phyloP scores from a whole-genome alignment of 352 stramenopile species.

The Blastocystis sp. region DNA sequence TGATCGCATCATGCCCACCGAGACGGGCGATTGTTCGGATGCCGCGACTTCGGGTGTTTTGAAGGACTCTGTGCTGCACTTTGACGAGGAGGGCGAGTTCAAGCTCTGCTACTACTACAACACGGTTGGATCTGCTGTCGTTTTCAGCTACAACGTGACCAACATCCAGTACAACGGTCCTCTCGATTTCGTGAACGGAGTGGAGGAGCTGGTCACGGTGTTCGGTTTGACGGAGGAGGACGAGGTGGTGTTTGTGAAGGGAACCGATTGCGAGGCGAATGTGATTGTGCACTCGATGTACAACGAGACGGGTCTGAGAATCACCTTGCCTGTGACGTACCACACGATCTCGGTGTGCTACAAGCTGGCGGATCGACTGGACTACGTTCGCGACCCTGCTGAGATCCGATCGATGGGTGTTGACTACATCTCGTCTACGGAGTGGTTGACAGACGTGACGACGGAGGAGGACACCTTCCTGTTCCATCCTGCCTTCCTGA shows the following conservation, averaged over 20 bases:
- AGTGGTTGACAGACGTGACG: slow-evolving; percentile 21
- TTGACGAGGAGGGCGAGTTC: slow-evolving; percentile 3
- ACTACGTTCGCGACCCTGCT: neutral
- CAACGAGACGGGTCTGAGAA: neutral
- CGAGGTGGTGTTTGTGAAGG: neutral
- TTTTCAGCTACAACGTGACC: neutral
- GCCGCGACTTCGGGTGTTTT: neutral
- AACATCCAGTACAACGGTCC: slow-evolving; percentile 11
- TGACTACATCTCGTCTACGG: slow-evolving; percentile 16
- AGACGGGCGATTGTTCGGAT: neutral
- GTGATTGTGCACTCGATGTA: neutral
- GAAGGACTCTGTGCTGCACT: neutral
- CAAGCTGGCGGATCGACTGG: neutral
- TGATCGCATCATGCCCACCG: slow-evolving; percentile 1
- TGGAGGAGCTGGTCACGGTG: neutral
- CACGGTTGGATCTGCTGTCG: neutral
- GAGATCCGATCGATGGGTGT: neutral
- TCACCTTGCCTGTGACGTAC: neutral
- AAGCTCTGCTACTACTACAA: slow-evolving; percentile 51
- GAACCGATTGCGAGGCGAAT: neutral
- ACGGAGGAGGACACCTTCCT: slow-evolving; percentile 28
- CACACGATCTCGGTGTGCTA: slow-evolving; percentile 38
- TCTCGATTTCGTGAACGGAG: slow-evolving; percentile 33
- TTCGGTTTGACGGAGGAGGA: neutral
- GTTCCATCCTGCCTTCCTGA: slow-evolving; percentile 8